Evolutionary conservation across 306 rosid species (phyloP).

Genomic region (Prunus kanzakura): DNA sequence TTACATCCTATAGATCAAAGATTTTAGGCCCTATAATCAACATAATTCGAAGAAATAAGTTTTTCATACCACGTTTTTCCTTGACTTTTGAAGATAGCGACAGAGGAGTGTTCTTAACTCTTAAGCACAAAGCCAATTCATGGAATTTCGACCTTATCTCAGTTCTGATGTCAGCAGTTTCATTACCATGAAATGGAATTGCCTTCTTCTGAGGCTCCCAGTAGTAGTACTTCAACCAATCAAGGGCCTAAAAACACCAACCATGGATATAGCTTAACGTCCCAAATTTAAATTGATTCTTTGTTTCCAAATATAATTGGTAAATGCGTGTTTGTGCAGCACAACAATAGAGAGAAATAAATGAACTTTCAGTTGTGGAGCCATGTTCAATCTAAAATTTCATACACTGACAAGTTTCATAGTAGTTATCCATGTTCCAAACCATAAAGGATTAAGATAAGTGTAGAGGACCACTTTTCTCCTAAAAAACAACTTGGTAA

Average conservation of each 20-base stretch:
- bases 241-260: conserved; percentile 70
- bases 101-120: conserved; percentile 39
- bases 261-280: neutral
- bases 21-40: neutral
- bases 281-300: neutral
- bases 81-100: conserved; percentile 37
- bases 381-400: neutral
- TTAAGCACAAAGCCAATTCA: conserved; percentile 54
- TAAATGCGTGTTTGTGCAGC: neutral
- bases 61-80: conserved; percentile 55
- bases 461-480: neutral
- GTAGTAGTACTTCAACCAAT: conserved; percentile 85
- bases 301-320: neutral
- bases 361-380: neutral
- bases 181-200: conserved; percentile 75
- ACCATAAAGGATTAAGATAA: neutral
- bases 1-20: neutral
- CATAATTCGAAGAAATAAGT: conserved; percentile 14
- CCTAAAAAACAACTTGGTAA: neutral
- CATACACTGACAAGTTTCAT: neutral
- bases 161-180: conserved; percentile 39
- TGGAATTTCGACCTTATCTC: conserved; percentile 61
- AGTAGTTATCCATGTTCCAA: neutral
- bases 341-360: neutral
- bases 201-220: conserved; percentile 93